Base-by-base conservation (phyloP, 805 yeast genomes). In the Debaryomyces castellii region DNA sequence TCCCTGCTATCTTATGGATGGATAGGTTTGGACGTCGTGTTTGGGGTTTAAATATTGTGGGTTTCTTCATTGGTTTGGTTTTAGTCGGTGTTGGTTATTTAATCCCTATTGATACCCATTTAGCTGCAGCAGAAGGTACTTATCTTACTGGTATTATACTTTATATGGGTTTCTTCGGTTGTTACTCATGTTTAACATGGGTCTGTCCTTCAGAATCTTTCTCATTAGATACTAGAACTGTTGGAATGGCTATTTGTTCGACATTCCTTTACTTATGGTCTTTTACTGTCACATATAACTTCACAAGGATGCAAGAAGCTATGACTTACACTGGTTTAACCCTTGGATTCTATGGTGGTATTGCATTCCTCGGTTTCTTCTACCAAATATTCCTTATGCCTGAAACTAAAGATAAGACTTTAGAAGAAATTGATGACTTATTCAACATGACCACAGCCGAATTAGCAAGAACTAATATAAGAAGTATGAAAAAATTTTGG, bases 341-440 rank as follows among this genome's bases (percentile, higher is more conserved):
- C 5, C 63, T 82, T 40, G 87, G 87, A 0, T 83, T 83, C 73
- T 83, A 80, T 55, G 87, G 86, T 41, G 87, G 86, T 39, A 74
- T 83, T 55, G 85, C 85, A 1, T 74, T 78, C 45, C 45, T 82
- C 23, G 87, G 85, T 44, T 64, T 76, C 53, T 54, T 78, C 43
- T 78, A 78, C 61, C 83, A 78, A 61, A 50, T 62, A 23, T 58
- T 81, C 50, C 78, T 81, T 64, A 81, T 82, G 78, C 87, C 85
- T 32, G 89, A 85, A 66, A 84, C 89, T 28, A 83, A 83, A 66
- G 83, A 78, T 54, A 80, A 77, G 66, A 81, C 89, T 11, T 73
- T 84, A 59, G 90, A 84, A 66, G 89, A 84, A 64, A 79, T 84
- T 48, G 89, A 84, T 58, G 83, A 77, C 41, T 67, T 83, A 40